A percentile compares a stretch with the other conserved stretches of the same genome.
Conservation (phyloP, 192 early-diverging fungal genomes). For the Phlyctochytrium bullatum region DNA sequence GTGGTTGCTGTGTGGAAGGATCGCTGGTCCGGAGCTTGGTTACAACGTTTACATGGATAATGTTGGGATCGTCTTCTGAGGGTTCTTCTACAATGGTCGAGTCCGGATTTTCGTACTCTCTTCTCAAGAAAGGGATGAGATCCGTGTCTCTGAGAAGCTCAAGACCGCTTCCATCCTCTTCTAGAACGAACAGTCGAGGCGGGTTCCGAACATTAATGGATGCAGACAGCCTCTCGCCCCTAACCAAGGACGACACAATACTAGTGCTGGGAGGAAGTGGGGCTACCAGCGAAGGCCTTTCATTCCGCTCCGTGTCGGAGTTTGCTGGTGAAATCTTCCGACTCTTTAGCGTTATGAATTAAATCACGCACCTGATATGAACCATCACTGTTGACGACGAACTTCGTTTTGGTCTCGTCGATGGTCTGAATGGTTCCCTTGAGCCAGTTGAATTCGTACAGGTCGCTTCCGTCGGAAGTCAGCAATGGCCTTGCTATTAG, state of each 20-base stretch:
- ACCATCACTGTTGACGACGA: conserved; percentile 7
- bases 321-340: no score
- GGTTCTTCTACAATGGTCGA: conserved; percentile 31
- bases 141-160: conserved; percentile 38
- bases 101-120: conserved; percentile 19
- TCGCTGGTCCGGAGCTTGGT: no score
- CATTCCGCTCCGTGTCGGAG: no score
- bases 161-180: conserved; percentile 29
- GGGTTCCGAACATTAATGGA: conserved; percentile 12
- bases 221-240: no score
- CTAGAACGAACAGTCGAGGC: conserved; percentile 34
- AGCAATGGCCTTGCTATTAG: no score
- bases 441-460: conserved; percentile 33
- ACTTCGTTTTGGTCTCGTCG: conserved; percentile 18
- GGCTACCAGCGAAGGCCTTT: no score
- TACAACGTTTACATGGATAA: background rate
- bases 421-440: conserved; percentile 21
- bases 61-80: background rate
- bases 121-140: conserved; percentile 29
- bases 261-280: no score
- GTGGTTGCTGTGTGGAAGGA: no score
- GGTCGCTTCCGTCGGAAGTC: no score
- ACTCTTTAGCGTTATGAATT: no score
- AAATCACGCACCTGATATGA: background rate
- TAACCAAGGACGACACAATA: no score